Base-by-base conservation (phyloP, 352 stramenopile species). In the Phytophthora brassicae region DNA sequence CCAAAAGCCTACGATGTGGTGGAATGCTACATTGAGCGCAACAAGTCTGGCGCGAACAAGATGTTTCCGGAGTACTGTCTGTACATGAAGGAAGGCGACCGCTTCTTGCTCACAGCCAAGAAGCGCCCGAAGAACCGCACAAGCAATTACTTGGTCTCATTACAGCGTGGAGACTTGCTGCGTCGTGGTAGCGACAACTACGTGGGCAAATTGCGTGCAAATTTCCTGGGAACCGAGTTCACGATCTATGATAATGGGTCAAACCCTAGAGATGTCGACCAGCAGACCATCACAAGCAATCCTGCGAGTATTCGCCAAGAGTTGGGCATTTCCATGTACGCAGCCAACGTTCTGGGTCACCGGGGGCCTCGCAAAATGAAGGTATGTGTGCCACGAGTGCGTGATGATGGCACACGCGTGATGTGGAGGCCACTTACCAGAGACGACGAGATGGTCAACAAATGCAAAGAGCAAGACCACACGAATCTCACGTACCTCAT, bases 161-260 rank as follows among this genome's bases (percentile, higher is more conserved):
- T 96, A 77, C 89, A 97, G 60, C 81, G 90, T 28, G 94, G 92
- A 13, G 96, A 99, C 61, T 77, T 98, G 45, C 84, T 94, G 48
- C 84, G 92, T 45, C 81, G 90, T 24, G 92, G 85, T 20, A 93
- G 88, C 41, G 73, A 90, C 12, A 98, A 97, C 65, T 99, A 96
- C 65, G 54, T 99, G 26, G 97, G 97, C 17, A 99, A 99, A 62
- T 61, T 99, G 17, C 81, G 96, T 22, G 83, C 92, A 14, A 99
- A 99, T 75, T 99, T 99, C 64, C 72, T 98, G 19, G 96, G 95
- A n/a, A 99, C 96, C 1, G 96, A 99, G 70, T 99, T 98, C 74
- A 88, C 93, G 17, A 94, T 98, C 60, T 98, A 97, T 62, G 96
- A 99, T 72, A 81, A 88, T 28, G 96, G 96, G 29, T 81, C 79